Evolutionary conservation across 202 grass and related monocot genomes (phyloP), one percentile per base, ranked within the genome.

Genomic region (Schoenoplectus tabernaemontani): DNA sequence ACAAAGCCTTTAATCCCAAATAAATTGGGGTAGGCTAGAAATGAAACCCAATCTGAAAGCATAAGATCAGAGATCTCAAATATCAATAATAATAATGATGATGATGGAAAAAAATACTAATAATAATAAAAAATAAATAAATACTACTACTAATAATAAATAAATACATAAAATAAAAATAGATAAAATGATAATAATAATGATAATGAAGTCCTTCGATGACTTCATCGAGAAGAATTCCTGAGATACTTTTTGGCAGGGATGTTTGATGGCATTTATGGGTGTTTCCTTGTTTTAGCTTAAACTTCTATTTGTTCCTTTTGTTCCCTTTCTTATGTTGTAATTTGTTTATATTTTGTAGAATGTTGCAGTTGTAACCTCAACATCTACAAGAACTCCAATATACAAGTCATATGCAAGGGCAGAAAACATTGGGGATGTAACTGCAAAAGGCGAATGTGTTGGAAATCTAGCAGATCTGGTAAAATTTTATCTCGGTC

Each of bases 381-480:
- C 96, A 70, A 99, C 96, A 24, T 92, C 96, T 16, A 99, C 96
- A 59, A 88, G 96, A 53, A 87, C 96, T 82, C 96, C 96, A 85
- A 99, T 99, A 50, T 96, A 99, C 48, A 99, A 99, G 85, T 92
- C 96, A 12, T 99, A 99, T 84, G 92, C 96, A 48, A 96, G 86
- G 89, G 96, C 92, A 68, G 96, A 99, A 93, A 99, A 99, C 66
- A 99, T 99, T 53, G 96, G 96, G 48, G 96, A 99, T 86, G 96
- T 99, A 74, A 99, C 96, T 79, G 96, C 96, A 84, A 99, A 99
- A 85, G 96, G 96, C 42, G 96, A 99, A 93, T 99, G 90, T 30
- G 90, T 99, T 53, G 96, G 83, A 61, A 99, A 99, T 83, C 89
- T 99, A 77, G 96, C 96, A 76, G 96, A 96, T 88, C 85, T 99